These are phyloP conservation scores for Fusarium tuaranense DNA, from an alignment of 2,329 filamentous ascomycete genomes.

Conservation along the genomic window DNA sequence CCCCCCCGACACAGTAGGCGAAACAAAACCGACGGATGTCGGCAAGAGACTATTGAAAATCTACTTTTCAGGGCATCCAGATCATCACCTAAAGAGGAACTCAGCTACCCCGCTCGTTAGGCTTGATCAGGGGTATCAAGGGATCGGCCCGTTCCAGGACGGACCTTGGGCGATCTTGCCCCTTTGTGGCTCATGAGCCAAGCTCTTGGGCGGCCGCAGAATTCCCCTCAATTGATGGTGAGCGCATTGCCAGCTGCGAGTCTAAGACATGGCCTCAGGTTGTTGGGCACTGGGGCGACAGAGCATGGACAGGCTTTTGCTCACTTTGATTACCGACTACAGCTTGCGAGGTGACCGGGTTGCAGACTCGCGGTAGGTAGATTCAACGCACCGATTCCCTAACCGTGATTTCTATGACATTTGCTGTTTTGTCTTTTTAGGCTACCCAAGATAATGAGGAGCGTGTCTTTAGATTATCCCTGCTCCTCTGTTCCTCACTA, in stretches of 20 bases:
- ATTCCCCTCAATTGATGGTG: background rate
- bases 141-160: background rate
- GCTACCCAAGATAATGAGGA: no score
- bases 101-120: background rate
- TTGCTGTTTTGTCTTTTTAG: no score
- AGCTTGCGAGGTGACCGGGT: background rate
- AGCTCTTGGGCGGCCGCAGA: background rate
- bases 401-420: no score
- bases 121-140: background rate
- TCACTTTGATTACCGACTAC: background rate
- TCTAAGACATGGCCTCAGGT: background rate
- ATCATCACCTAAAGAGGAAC: background rate
- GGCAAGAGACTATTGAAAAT: background rate
- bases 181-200: background rate
- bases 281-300: background rate
- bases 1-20: background rate
- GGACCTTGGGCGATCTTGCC: background rate
- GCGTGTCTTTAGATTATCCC: background rate
- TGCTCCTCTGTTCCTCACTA: background rate
- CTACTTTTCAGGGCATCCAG: background rate
- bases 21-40: background rate
- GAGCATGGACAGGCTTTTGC: background rate
- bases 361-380: no score
- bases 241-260: background rate
- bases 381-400: no score